Base-by-base conservation (phyloP, 106 monocot genomes). In the Dioscorea dumetorum region DNA sequence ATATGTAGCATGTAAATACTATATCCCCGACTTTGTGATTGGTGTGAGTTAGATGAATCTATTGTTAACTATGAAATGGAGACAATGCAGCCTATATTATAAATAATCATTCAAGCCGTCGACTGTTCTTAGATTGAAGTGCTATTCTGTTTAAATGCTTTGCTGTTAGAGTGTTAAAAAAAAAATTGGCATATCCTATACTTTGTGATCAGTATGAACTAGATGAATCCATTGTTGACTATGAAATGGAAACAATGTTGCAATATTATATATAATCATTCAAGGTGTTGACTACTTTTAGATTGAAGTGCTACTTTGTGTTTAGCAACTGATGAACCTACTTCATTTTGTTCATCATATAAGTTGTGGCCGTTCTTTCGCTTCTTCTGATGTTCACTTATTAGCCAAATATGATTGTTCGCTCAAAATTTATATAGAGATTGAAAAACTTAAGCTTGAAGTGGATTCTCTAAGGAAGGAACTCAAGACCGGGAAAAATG, bases 381-480 rank as follows among this genome's bases (percentile, higher is more conserved):
- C 19, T 2, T 54, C 4, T 54, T 62, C 18, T 15, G 10, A 7
- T 28, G 5, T 56, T 33, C 24, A 21, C 41, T 69, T 22, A 33
- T 41, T 57, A 69, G 69, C 58, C 18, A 8, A 15, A 69, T 13
- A 58, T 34, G 21, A 20, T 23, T 23, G 10, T 59, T 59, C 22
- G 8, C 4, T 59, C 4, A 22, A 22, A 20, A 35, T 58, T 20
- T 69, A 19, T 24, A 13, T 35, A n/a, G 34, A 54, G 21, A 69
- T 41, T 58, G 69, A 19, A 10, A 69, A 33, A 34, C 50, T 69
- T 22, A 69, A 69, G 57, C 4, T 58, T 57, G 69, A 69, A 69
- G n/a, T 58, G 58, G 58, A 69, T 57, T 69, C 58, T 33, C 57
- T 57, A 58, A 69, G 28, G 22, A 58, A 41, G 22, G 69, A 69